Conservation (phyloP, 2,329 filamentous ascomycete species). For the Botrytis cinerea region DNA sequence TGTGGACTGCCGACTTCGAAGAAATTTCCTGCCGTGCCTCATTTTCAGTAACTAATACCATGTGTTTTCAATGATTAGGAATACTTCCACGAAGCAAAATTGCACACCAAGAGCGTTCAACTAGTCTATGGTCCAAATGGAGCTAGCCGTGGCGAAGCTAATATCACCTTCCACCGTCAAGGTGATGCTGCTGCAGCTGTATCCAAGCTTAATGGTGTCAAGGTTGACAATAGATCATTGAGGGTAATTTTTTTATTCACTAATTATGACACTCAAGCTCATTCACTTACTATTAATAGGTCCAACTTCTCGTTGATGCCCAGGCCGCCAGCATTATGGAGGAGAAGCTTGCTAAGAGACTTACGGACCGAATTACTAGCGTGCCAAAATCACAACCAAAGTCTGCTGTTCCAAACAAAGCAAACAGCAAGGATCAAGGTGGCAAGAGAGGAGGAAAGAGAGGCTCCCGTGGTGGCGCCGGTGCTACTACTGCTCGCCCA, state of each 20-base stretch:
- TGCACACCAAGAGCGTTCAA: slow-evolving; percentile 52
- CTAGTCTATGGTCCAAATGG: slow-evolving; percentile 92
- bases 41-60: slow-evolving; percentile 65
- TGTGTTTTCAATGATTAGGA: slow-evolving; percentile 70
- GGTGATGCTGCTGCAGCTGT: slow-evolving; percentile 85
- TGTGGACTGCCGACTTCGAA: slow-evolving; percentile 38
- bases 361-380: slow-evolving; percentile 74
- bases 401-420: slow-evolving; percentile 77
- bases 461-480: slow-evolving; percentile 50
- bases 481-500: slow-evolving; percentile 59
- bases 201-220: slow-evolving; percentile 79
- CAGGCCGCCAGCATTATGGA: slow-evolving; percentile 66
- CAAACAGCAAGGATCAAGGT: slow-evolving; percentile 58
- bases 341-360: slow-evolving; percentile 59
- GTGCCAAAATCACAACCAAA: slow-evolving; percentile 76
- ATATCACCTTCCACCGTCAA: slow-evolving; percentile 79
- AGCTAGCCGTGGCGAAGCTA: slow-evolving; percentile 87
- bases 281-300: slow-evolving; percentile 51
- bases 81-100: slow-evolving; percentile 77
- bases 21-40: slow-evolving; percentile 39
- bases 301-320: slow-evolving; percentile 87
- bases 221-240: slow-evolving; percentile 87
- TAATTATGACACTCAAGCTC: background rate
- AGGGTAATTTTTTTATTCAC: slow-evolving; percentile 74
- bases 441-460: slow-evolving; percentile 35